Evolutionary conservation across 352 stramenopile species (phyloP).

Genomic region (Globisporangium cylindrosporum): DNA sequence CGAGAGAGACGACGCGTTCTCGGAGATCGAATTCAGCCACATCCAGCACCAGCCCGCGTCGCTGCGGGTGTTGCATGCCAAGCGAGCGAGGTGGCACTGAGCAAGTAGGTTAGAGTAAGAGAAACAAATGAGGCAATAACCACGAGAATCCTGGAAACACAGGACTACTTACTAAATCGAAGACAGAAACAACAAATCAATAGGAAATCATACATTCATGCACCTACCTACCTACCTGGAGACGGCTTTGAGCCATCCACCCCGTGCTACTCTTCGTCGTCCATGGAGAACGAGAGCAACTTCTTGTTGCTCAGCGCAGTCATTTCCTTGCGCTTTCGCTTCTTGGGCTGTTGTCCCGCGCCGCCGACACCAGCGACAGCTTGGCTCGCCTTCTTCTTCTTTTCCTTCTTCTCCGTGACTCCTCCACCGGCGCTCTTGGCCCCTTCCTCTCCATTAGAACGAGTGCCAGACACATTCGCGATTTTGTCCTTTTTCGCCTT

Average conservation of each 20-base stretch:
- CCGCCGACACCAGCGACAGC: slow-evolving; percentile 28
- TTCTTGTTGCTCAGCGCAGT: slow-evolving; percentile 70
- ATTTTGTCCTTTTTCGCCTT: slow-evolving; percentile 39
- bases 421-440: not conserved
- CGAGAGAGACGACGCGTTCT: slow-evolving; percentile 30
- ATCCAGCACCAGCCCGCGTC: not conserved
- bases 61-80: slow-evolving; percentile 13
- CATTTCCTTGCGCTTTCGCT: slow-evolving; percentile 61
- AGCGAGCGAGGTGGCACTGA: slow-evolving; percentile 28
- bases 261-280: slow-evolving; percentile 43
- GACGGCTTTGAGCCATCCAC: not conserved
- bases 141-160: not conserved
- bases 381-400: slow-evolving; percentile 36
- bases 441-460: slow-evolving; percentile 19
- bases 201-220: not conserved
- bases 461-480: slow-evolving; percentile 9
- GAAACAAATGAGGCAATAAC: not conserved
- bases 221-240: not conserved
- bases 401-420: not conserved
- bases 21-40: slow-evolving; percentile 3
- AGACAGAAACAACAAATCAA: slow-evolving; percentile 1
- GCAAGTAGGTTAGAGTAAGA: not conserved
- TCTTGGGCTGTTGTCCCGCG: slow-evolving; percentile 18
- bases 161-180: not conserved
- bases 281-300: slow-evolving; percentile 80